A percentile compares a stretch with the other conserved stretches of the same genome.
These are phyloP conservation scores for Xylaria sp. DNA, from an alignment of 2,329 filamentous ascomycete genomes.

Conservation along the genomic window DNA sequence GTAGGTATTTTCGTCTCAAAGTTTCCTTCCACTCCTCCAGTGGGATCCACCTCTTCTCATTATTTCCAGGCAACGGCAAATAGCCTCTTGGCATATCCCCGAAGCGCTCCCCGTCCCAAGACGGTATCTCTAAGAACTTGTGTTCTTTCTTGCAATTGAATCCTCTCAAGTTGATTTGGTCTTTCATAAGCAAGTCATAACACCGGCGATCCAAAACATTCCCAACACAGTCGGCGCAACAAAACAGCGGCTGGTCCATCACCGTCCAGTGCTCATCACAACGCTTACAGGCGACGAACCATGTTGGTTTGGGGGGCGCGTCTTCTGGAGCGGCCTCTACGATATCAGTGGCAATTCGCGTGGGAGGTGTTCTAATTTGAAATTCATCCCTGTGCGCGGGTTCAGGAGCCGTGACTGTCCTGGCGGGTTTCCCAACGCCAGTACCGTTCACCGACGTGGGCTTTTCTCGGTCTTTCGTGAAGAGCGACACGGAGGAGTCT, in stretches of 20 bases:
- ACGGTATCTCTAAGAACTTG: constrained; percentile 43
- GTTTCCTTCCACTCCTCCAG: constrained; percentile 46
- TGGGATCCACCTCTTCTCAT: constrained; percentile 44
- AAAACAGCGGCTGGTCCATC: constrained; percentile 42
- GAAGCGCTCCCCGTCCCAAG: constrained; percentile 40
- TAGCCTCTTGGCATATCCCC: constrained; percentile 41
- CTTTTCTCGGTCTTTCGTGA: background rate
- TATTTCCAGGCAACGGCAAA: constrained; percentile 42
- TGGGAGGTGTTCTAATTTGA: background rate
- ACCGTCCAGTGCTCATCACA: constrained; percentile 45
- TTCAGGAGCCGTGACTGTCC: constrained; percentile 13
- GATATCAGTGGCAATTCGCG: constrained; percentile 29
- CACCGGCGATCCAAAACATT: constrained; percentile 41
- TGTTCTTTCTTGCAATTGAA: constrained; percentile 44
- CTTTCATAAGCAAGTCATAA: constrained; percentile 39
- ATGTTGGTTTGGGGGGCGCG: constrained; percentile 40
- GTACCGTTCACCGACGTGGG: background rate
- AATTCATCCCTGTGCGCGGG: constrained; percentile 1
- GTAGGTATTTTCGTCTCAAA: constrained; percentile 42
- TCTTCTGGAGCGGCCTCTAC: constrained; percentile 19
- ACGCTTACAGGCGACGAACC: constrained; percentile 43
- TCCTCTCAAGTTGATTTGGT: constrained; percentile 38
- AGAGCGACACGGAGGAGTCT: constrained; percentile 9
- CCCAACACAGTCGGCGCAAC: constrained; percentile 47
- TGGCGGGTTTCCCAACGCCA: constrained; percentile 12